Evolutionary conservation across 2,329 filamentous ascomycete species (phyloP), one percentile per base, ranked within the genome.

Genomic region (Zopfia rhizophila): DNA sequence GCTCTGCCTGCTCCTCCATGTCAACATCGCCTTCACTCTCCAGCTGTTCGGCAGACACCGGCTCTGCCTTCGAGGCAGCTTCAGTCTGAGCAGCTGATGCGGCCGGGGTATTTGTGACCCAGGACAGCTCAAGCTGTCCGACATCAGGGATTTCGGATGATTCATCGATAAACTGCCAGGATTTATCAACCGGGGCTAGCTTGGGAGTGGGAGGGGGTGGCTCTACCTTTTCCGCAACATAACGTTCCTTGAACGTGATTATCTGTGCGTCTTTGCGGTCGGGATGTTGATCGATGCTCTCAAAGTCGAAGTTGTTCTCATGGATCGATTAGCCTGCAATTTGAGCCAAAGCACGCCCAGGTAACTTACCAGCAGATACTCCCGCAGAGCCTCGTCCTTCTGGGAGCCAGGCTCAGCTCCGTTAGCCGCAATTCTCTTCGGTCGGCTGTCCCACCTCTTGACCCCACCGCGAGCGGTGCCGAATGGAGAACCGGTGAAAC

Each of bases 371-470:
- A 90, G 77, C 16, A 93, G 80, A 68, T 88, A 87, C 60, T 90
- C 86, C 51, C 88, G 79, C 30, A 93, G 74, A 19, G 79, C 78
- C 69, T 91, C 89, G 54, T 91, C 86, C 60, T 83, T 83, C 11
- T 40, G 32, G 11, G 77, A 77, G 3, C 85, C 84, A 62, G 87
- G 85, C 69, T 85, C 84, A 8, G 84, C 79, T 3, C 84, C 87
- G 6, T 78, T 78, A 17, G 93, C 72, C 5, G 82, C 79, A 7
- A 94, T 75, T 51, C 80, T 85, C 65, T 82, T 88, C 0, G 90
- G 86, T 31, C 90, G 79, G 66, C 92, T 91, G 62, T 94, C 90
- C 16, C 94, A 77, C 13, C 87, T 86, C 56, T 79, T 76, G 12
- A 83, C 80, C 56, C 86, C 77, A 18, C 75, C 75, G 13, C 60